A percentile compares a stretch with the other conserved stretches of the same genome.
These are phyloP conservation scores for Paracoccidioides lutzii DNA, from an alignment of 2,329 filamentous ascomycete genomes.

Conservation along the genomic window DNA sequence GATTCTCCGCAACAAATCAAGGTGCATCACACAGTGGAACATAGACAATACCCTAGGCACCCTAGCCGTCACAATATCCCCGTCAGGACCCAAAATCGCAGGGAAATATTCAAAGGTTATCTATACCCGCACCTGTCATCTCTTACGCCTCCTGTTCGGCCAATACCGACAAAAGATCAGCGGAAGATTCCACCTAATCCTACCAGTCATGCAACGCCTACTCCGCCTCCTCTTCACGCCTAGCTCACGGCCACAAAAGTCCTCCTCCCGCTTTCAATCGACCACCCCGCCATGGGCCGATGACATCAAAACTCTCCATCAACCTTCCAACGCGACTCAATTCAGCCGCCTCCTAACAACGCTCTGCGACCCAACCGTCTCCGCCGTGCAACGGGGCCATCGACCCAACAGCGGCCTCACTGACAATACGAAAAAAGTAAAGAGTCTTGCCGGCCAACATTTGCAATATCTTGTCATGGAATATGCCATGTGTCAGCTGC, in stretches of 20 bases:
- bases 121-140: constrained; percentile 42
- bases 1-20: constrained; percentile 29
- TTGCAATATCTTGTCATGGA: constrained; percentile 45
- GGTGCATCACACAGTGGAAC: constrained; percentile 33
- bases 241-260: constrained; percentile 20
- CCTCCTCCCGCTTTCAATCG: constrained; percentile 4
- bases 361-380: constrained; percentile 49
- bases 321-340: constrained; percentile 34
- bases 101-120: constrained; percentile 28
- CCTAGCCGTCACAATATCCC: constrained; percentile 25
- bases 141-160: constrained; percentile 41
- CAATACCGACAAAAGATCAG: constrained; percentile 46
- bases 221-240: constrained; percentile 44
- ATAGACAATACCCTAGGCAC: constrained; percentile 31
- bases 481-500: constrained; percentile 43
- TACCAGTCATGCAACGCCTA: constrained; percentile 42
- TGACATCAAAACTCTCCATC: constrained; percentile 15
- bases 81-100: constrained; percentile 21
- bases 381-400: constrained; percentile 34
- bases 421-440: constrained; percentile 47
- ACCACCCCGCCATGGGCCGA: constrained; percentile 15
- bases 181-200: constrained; percentile 47
- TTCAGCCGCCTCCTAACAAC: constrained; percentile 46
- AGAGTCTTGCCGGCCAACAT: constrained; percentile 45
- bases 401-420: constrained; percentile 34